Conservation (phyloP, 805 yeast genomes). For the Isabelozyma heimii region DNA sequence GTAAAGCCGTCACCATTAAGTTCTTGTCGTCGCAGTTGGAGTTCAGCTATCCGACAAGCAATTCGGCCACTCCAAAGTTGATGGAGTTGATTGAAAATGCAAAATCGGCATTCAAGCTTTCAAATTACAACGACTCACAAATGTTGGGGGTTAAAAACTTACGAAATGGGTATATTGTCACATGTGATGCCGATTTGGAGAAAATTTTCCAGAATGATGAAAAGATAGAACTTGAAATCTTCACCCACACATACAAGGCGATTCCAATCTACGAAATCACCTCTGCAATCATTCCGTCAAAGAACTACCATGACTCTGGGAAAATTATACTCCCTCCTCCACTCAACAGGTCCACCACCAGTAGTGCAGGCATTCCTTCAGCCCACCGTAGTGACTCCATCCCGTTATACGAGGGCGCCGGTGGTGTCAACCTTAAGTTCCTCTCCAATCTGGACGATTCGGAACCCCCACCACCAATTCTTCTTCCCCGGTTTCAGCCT, state of each 20-base stretch:
- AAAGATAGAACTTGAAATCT: conserved; percentile 35
- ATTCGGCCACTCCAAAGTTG: conserved; percentile 78
- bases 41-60: conserved; percentile 61
- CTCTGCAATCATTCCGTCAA: conserved; percentile 24
- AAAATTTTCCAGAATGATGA: conserved; percentile 30
- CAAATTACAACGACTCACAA: conserved; percentile 3
- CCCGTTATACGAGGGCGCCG: conserved; percentile 3
- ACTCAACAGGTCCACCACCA: conserved; percentile 11
- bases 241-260: conserved; percentile 29
- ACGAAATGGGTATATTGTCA: conserved; percentile 21
- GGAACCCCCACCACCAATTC: conserved; percentile 15
- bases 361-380: conserved; percentile 1
- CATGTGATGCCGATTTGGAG: conserved; percentile 36
- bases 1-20: conserved; percentile 39
- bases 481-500: conserved; percentile 4
- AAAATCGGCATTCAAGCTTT: conserved; percentile 57
- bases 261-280: conserved; percentile 37
- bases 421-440: conserved; percentile 12
- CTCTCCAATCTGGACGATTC: conserved; percentile 18
- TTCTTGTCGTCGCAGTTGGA: conserved; percentile 56
- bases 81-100: conserved; percentile 79
- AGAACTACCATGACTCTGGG: conserved; percentile 12
- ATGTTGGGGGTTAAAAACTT: conserved; percentile 25
- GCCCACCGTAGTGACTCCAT: conserved; percentile 6
- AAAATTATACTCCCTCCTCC: conserved; percentile 37